These are phyloP conservation scores for Solanum aculeatissimum DNA, from an alignment of 305 asterid species.

Conservation along the genomic window DNA sequence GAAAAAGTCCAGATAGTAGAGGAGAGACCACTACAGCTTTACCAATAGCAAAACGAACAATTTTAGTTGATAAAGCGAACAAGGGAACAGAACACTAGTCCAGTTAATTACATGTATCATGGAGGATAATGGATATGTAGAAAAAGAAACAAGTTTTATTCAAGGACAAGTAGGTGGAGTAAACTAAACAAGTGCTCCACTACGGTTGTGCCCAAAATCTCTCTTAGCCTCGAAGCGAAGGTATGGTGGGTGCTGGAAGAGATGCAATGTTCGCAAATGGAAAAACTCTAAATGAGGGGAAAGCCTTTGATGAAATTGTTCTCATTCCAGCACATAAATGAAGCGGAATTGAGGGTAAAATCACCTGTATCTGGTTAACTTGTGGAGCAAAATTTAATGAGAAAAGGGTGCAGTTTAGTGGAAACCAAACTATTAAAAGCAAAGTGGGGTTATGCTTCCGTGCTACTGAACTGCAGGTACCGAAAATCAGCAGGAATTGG, in stretches of 20 bases:
- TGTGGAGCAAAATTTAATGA: constrained; percentile 76
- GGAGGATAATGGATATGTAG: not conserved
- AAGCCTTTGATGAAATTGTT: not conserved
- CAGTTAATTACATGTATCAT: not conserved
- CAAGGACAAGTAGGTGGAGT: not conserved
- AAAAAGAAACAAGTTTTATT: not conserved
- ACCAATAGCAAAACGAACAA: not conserved
- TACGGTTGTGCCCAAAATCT: too few species aligned
- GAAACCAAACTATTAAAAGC: not conserved
- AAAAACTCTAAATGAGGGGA: not conserved
- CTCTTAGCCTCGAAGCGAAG: too few species aligned
- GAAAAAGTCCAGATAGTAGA: not conserved
- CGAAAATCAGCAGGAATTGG: too few species aligned
- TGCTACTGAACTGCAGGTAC: too few species aligned
- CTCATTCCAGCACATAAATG: not conserved
- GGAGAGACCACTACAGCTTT: not conserved
- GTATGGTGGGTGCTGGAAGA: not conserved
- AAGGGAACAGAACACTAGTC: constrained; percentile 21
- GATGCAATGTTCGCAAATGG: not conserved
- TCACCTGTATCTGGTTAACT: too few species aligned
- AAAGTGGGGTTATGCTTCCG: not conserved
- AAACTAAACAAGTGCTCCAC: not conserved
- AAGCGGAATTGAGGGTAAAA: constrained; percentile 28
- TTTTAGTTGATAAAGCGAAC: not conserved
- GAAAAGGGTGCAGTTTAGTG: too few species aligned